A percentile compares a stretch with the other conserved stretches of the same genome.
phyloP scores from a whole-genome alignment of 805 yeast genomes.

The Candida sakaeoensis region DNA sequence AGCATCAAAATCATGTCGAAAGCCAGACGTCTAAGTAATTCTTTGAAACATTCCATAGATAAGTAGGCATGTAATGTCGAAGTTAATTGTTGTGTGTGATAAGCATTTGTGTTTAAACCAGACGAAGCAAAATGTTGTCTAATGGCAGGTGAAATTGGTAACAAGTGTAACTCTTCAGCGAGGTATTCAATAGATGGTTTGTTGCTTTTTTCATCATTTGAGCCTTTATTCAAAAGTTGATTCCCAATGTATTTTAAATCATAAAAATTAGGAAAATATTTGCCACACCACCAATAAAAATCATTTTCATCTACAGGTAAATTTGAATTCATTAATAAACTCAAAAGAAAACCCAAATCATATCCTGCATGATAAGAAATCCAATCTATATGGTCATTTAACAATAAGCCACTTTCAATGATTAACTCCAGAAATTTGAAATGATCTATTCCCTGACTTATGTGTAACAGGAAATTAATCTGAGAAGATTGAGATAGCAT shows the following conservation, averaged over 20 bases:
- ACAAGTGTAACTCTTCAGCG: constrained; percentile 63
- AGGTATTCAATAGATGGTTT: constrained; percentile 56
- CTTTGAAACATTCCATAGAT: constrained; percentile 63
- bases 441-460: constrained; percentile 72
- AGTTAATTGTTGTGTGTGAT: constrained; percentile 36
- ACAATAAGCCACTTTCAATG: constrained; percentile 79
- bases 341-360: constrained; percentile 85
- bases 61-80: constrained; percentile 60
- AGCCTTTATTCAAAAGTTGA: constrained; percentile 27
- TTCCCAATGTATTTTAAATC: constrained; percentile 65
- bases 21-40: constrained; percentile 35
- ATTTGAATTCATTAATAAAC: constrained; percentile 66
- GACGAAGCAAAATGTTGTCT: constrained; percentile 32
- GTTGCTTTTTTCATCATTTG: constrained; percentile 13
- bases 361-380: constrained; percentile 90
- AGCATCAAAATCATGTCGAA: constrained; percentile 20
- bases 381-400: constrained; percentile 69
- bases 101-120: constrained; percentile 15
- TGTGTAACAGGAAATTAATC: constrained; percentile 72
- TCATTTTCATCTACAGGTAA: constrained; percentile 82
- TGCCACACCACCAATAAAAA: constrained; percentile 64
- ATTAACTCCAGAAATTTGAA: constrained; percentile 79
- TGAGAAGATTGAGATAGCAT: constrained; percentile 74
- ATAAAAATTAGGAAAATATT: constrained; percentile 76
- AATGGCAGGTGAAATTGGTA: constrained; percentile 55